Evolutionary conservation across 352 stramenopile species (phyloP).

Genomic region (Phytophthora colocasiae): DNA sequence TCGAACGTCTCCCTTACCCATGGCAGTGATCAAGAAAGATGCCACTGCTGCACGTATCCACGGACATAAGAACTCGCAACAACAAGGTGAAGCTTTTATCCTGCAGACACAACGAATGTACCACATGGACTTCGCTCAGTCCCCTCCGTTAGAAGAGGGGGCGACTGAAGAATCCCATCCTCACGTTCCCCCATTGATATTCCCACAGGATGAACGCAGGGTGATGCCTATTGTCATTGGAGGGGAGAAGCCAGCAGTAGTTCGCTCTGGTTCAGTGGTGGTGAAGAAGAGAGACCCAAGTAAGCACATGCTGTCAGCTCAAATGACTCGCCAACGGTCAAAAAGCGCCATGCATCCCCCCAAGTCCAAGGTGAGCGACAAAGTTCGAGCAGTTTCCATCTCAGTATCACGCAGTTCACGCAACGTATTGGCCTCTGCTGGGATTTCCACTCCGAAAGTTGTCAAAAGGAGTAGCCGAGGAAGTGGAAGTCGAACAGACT

Average conservation of each 20-base stretch:
- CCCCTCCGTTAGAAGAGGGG: conserved; percentile 11
- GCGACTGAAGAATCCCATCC: not conserved
- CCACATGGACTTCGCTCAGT: conserved; percentile 45
- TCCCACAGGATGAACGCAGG: conserved; percentile 6
- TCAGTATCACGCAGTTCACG: conserved; percentile 24
- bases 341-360: conserved; percentile 28
- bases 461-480: conserved; percentile 11
- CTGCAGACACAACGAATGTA: conserved; percentile 73
- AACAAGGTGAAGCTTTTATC: conserved; percentile 72
- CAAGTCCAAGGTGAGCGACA: conserved; percentile 6
- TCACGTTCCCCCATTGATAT: conserved; percentile 8
- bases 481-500: conserved; percentile 21
- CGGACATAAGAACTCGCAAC: conserved; percentile 80
- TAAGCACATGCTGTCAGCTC: conserved; percentile 23
- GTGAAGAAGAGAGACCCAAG: conserved; percentile 31
- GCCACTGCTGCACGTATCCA: conserved; percentile 63
- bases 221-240: not conserved
- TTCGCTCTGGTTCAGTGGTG: not conserved
- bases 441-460: not conserved
- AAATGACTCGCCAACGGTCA: conserved; percentile 32
- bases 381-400: conserved; percentile 24
- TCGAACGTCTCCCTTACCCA: conserved; percentile 53
- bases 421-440: conserved; percentile 15
- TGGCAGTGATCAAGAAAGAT: conserved; percentile 78
- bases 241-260: not conserved